phyloP scores from a whole-genome alignment of 495 filamentous ascomycete genomes.

The Podospora australis region DNA sequence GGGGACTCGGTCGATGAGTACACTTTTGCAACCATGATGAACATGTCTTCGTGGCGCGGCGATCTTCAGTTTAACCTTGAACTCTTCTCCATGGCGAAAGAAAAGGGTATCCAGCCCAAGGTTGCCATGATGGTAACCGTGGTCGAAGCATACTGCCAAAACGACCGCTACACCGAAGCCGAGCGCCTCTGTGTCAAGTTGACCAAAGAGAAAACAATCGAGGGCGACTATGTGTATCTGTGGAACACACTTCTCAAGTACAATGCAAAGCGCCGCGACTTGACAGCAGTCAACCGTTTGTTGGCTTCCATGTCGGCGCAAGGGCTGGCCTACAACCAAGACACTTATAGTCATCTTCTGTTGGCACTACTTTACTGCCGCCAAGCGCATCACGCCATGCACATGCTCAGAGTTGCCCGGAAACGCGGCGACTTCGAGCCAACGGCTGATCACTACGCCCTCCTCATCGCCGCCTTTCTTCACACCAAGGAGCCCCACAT shows the following conservation, averaged over 20 bases:
- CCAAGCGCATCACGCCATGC: slow-evolving; percentile 58
- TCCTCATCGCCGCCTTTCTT: slow-evolving; percentile 31
- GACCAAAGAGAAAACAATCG: slow-evolving; percentile 32
- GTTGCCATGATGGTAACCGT: slow-evolving; percentile 55
- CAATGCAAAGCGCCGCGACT: slow-evolving; percentile 58
- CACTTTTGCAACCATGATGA: slow-evolving; percentile 67
- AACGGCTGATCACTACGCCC: slow-evolving; percentile 51
- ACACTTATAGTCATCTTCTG: slow-evolving; percentile 72
- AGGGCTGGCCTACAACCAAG: slow-evolving; percentile 53
- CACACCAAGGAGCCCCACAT: slow-evolving; percentile 28
- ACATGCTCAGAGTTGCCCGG: slow-evolving; percentile 56
- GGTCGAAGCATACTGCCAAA: slow-evolving; percentile 63
- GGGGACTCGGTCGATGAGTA: slow-evolving; percentile 46
- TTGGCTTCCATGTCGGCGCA: slow-evolving; percentile 56
- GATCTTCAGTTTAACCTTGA: slow-evolving; percentile 62
- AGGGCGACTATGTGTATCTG: slow-evolving; percentile 47
- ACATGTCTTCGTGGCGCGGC: slow-evolving; percentile 61
- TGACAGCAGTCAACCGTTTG: slow-evolving; percentile 52
- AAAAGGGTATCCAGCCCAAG: slow-evolving; percentile 31
- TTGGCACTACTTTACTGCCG: slow-evolving; percentile 55
- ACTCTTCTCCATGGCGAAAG: slow-evolving; percentile 52
- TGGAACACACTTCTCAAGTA: slow-evolving; percentile 74
- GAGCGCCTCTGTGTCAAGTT: slow-evolving; percentile 48
- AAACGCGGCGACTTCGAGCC: slow-evolving; percentile 50
- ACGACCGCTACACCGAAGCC: slow-evolving; percentile 51